Conservation (phyloP, 2,329 filamentous ascomycete species). For the Xylariales sp. region DNA sequence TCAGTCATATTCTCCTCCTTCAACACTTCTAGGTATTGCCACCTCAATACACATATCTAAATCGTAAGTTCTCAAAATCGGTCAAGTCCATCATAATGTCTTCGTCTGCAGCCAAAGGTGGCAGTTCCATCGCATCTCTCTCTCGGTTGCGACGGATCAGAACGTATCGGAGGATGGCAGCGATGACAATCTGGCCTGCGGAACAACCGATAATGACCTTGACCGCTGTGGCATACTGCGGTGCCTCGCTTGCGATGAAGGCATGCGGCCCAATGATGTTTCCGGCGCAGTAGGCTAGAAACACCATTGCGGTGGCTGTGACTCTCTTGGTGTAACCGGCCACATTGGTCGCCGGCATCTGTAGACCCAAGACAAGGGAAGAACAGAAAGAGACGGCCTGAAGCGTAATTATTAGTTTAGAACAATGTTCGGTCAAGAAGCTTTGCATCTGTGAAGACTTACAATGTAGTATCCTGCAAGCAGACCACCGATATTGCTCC, state of each 20-base stretch:
- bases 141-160: constrained; percentile 32
- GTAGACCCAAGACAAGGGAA: constrained; percentile 47
- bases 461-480: constrained; percentile 48
- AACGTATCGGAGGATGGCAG: constrained; percentile 26
- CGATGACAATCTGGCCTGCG: constrained; percentile 32
- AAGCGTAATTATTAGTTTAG: background rate
- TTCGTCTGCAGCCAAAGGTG: constrained; percentile 16
- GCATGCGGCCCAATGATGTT: constrained; percentile 42
- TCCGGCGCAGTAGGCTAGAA: constrained; percentile 42
- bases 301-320: constrained; percentile 38
- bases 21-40: too few species aligned
- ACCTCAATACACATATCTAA: background rate
- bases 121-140: constrained; percentile 21
- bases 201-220: constrained; percentile 45
- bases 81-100: constrained; percentile 10
- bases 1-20: too few species aligned
- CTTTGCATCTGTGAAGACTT: constrained; percentile 6
- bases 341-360: constrained; percentile 44
- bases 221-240: constrained; percentile 46
- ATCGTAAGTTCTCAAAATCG: background rate
- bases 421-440: background rate
- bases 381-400: constrained; percentile 39
- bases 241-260: constrained; percentile 38
- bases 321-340: constrained; percentile 45
- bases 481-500: constrained; percentile 35